Evolutionary conservation across 2,329 filamentous ascomycete genomes (phyloP).

Genomic region (Epichloe glyceriae): DNA sequence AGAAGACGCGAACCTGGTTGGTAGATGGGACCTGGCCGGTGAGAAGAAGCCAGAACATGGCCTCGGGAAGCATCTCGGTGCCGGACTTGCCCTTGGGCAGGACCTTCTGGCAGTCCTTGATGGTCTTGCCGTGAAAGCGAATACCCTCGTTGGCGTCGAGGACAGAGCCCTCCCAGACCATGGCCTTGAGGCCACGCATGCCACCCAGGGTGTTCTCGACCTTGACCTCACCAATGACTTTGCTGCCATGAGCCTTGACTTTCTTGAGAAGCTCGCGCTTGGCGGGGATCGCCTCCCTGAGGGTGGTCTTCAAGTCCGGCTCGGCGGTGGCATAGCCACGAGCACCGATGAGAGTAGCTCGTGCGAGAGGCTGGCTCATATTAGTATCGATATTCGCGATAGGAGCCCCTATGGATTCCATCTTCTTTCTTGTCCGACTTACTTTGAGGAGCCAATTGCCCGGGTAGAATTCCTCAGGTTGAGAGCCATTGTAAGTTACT

Average conservation of each 20-base stretch:
- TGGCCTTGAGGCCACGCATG: slow-evolving; percentile 94
- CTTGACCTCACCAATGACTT: slow-evolving; percentile 83
- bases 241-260: slow-evolving; percentile 74
- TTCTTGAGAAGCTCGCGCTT: slow-evolving; percentile 91
- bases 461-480: slow-evolving; percentile 48
- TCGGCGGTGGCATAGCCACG: slow-evolving; percentile 66
- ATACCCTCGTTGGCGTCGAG: slow-evolving; percentile 95
- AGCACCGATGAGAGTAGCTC: slow-evolving; percentile 17
- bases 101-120: slow-evolving; percentile 92
- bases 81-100: slow-evolving; percentile 85
- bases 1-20: slow-evolving; percentile 68
- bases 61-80: slow-evolving; percentile 94
- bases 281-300: slow-evolving; percentile 73
- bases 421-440: slow-evolving; percentile 14
- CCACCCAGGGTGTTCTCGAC: slow-evolving; percentile 88
- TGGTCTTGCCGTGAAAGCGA: slow-evolving; percentile 92
- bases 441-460: slow-evolving; percentile 54
- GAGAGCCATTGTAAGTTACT: slow-evolving; percentile 42
- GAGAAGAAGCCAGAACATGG: slow-evolving; percentile 98
- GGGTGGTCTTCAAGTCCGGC: slow-evolving; percentile 77
- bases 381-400: not conserved
- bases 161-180: slow-evolving; percentile 98
- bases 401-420: not conserved
- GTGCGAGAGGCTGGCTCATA: slow-evolving; percentile 9
- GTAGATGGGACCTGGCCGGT: slow-evolving; percentile 84